phyloP scores from a whole-genome alignment of 2,329 filamentous ascomycete species.

The Aspergillus pseudotamarii region DNA sequence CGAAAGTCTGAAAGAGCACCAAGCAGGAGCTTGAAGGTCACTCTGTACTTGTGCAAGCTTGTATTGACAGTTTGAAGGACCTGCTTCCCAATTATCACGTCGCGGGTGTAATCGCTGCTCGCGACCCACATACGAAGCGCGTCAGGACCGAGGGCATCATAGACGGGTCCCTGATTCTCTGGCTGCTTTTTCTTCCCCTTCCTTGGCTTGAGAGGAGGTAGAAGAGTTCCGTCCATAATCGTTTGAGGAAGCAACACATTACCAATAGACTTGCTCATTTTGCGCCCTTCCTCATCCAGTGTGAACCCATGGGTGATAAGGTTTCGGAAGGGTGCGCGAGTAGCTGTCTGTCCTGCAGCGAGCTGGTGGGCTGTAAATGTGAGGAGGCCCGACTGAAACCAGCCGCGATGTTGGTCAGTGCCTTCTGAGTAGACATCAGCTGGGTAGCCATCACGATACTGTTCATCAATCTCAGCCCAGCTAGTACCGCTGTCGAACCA shows the following conservation, averaged over 20 bases:
- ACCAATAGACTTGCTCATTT: constrained; percentile 97
- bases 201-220: constrained; percentile 69
- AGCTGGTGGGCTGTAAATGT: constrained; percentile 71
- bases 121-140: constrained; percentile 89
- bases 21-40: constrained; percentile 86
- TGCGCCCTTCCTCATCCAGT: constrained; percentile 84
- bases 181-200: constrained; percentile 54
- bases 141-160: constrained; percentile 80
- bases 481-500: constrained; percentile 99
- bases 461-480: constrained; percentile 65
- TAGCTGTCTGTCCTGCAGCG: constrained; percentile 34
- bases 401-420: constrained; percentile 92
- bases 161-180: constrained; percentile 45
- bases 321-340: constrained; percentile 74
- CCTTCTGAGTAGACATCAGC: constrained; percentile 94
- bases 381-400: constrained; percentile 96
- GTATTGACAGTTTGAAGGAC: constrained; percentile 77
- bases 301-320: constrained; percentile 97
- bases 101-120: constrained; percentile 85
- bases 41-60: constrained; percentile 81
- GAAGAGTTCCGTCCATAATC: constrained; percentile 80
- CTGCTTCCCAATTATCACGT: constrained; percentile 78
- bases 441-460: constrained; percentile 33
- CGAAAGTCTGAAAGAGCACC: constrained; percentile 68
- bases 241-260: constrained; percentile 81